Evolutionary conservation across 2,329 filamentous ascomycete genomes (phyloP).

Genomic region (Paraconiothyrium sp.): DNA sequence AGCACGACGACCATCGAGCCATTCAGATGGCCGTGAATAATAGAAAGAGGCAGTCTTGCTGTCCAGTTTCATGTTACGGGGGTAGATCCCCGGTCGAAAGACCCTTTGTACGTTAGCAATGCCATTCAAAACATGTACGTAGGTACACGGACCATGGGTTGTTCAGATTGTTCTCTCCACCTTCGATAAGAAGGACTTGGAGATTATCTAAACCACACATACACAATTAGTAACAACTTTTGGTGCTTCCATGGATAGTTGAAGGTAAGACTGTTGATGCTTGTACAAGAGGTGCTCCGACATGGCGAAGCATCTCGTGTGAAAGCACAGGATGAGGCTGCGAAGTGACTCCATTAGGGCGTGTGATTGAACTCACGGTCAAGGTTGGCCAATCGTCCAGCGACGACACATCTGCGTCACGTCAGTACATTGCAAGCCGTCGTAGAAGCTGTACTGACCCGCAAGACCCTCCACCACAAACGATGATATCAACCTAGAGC

Average conservation of each 20-base stretch:
- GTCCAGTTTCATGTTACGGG: slow-evolving; percentile 81
- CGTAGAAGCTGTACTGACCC: slow-evolving; percentile 56
- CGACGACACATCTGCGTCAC: slow-evolving; percentile 56
- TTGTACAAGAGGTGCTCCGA: background rate
- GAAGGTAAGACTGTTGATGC: background rate
- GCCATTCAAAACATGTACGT: background rate
- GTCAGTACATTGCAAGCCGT: slow-evolving; percentile 5
- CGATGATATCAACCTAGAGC: slow-evolving; percentile 74
- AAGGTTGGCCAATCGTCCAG: slow-evolving; percentile 73
- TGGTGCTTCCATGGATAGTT: background rate
- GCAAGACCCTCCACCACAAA: slow-evolving; percentile 77
- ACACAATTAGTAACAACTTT: slow-evolving; percentile 36
- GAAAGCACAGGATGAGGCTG: background rate
- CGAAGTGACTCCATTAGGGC: background rate
- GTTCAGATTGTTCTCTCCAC: slow-evolving; percentile 77
- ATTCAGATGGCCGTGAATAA: slow-evolving; percentile 77
- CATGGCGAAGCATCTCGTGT: background rate
- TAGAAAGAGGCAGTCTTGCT: slow-evolving; percentile 86
- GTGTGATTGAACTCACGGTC: slow-evolving; percentile 57
- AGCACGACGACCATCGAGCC: slow-evolving; percentile 74
- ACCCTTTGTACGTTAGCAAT: slow-evolving; percentile 59
- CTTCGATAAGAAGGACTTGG: slow-evolving; percentile 76
- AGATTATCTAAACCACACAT: slow-evolving; percentile 61
- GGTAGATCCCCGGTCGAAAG: slow-evolving; percentile 78
- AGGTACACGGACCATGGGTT: slow-evolving; percentile 68